Base-by-base conservation (phyloP, 768 basidiomycete species). In the Exidia glandulosa region DNA sequence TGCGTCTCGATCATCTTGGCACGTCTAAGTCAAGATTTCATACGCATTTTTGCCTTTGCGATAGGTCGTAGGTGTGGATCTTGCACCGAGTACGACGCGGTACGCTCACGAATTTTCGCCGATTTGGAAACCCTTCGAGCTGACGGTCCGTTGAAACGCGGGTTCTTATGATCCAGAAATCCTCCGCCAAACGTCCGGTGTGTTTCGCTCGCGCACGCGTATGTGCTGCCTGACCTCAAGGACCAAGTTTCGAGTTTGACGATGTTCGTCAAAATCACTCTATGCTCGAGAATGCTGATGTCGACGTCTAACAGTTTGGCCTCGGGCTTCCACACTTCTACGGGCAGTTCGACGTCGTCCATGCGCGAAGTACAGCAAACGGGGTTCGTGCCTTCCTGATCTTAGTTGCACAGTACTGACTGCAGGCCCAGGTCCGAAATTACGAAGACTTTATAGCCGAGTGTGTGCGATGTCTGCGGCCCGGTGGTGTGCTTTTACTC, bases 161-260 rank as follows among this genome's bases (percentile, higher is more conserved):
- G n/a, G n/a, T n/a, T n/a, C n/a, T n/a, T n/a, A n/a, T n/a, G n/a
- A n/a, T n/a, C n/a, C n/a, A n/a, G 41, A 23, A 45, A 45, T n/a
- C 32, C 69, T 12, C 70, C 71, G 19, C 48, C 60, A 32, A 72
- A 72, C 55, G 70, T 69, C 62, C 66, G 70, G 70, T 70, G 57
- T n/a, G 68, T 64, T 23, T 30, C 16, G 25, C 48, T 31, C 16
- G 31, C 27, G 57, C 48, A n/a, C 33, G 32, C 48, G 36, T 27
- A 31, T 6, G 30, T 55, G 31, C 37, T 34, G 31, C 54, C 33
- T 45, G 41, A 29, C 16, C 25, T 34, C 7, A 30, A 32, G n/a
- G n/a, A 33, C 50, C 59, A 23, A 71, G 69, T 2, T 73, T 73
- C 45, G 72, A 73, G 56, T 70, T 73, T 48, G 72, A 73, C 57